Evolutionary conservation across 352 stramenopile genomes (phyloP), one percentile per base, ranked within the genome.

Genomic region (Globisporangium camurandrum): DNA sequence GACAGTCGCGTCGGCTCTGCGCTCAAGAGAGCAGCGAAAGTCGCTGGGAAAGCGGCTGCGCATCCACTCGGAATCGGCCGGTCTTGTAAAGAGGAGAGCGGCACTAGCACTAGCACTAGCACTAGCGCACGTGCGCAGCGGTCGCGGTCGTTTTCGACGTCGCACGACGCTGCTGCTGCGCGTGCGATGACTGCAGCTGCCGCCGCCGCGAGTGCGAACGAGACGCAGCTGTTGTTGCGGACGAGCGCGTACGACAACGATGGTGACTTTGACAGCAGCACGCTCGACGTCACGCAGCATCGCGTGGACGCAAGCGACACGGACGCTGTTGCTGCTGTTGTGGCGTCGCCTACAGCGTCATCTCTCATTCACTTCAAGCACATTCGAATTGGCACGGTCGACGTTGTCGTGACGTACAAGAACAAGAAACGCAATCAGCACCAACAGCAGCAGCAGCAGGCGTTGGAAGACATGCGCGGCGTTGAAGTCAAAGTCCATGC

Each of bases 401-500:
- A 92, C 20, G 72, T 89, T 27, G 59, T 88, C 39, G 58, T 91
- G 19, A 92, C 76, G 1, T 94, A 89, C 69, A 89, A 86, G 50
- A 78, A 88, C 78, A 86, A 85, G 46, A 79, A 73, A 56, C 67
- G 46, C 41, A 33, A 51, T 34, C 34, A 46, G 40, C 38, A 54
- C 40, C 47, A 56, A 4, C 48, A 53, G 28, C 33, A 49, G 19
- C 71, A 61, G 40, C 72, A 85, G 45, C 54, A 34, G 30, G 30
- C 69, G n/a, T 57, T 93, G 0, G 82, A 93, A 69, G 82, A 93
- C 40, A 88, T 93, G 77, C 73, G 80, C 4, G 82, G 82, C 8
- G 88, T 93, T 44, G 74, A 87, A 50, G 62, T 93, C 59, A 93
- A 93, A 59, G 77, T 88, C 26, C 82, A 88, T 41, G 75, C 82